Evolutionary conservation across 805 yeast genomes (phyloP).

Genomic region (Helenozyma baotianmanensis): DNA sequence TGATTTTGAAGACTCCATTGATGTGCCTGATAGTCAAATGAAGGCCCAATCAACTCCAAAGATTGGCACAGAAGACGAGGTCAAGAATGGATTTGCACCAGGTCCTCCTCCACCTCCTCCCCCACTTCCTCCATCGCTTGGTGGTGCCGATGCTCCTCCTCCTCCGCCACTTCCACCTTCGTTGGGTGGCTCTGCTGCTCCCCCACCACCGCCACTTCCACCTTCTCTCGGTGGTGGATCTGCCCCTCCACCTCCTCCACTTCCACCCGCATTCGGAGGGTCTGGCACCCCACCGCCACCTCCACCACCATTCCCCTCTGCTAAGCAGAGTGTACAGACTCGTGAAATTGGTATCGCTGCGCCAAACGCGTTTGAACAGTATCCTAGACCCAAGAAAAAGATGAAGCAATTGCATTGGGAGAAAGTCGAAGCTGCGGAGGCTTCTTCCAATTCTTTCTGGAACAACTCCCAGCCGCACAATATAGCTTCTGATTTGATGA

Average conservation of each 20-base stretch:
- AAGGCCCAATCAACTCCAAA: not conserved
- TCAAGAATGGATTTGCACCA: too few species aligned
- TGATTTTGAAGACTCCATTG: conserved; percentile 9
- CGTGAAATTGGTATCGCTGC: conserved; percentile 11
- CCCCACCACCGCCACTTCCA: conserved; percentile 16
- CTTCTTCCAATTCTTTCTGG: conserved; percentile 62
- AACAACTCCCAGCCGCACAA: conserved; percentile 37
- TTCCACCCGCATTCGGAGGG: conserved; percentile 11
- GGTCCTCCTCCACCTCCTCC: too few species aligned
- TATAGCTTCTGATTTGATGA: conserved; percentile 46
- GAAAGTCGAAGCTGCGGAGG: conserved; percentile 45
- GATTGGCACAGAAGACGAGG: conserved; percentile 1
- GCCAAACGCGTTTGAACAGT: conserved; percentile 35
- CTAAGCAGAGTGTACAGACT: conserved; percentile 10
- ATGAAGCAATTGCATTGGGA: conserved; percentile 85
- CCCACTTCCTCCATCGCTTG: conserved; percentile 21
- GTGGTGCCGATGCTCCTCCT: conserved; percentile 19
- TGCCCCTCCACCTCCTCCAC: conserved; percentile 29
- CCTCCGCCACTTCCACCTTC: conserved; percentile 26
- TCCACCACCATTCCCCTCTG: conserved; percentile 24
- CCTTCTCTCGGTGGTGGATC: conserved; percentile 5
- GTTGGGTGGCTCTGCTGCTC: conserved; percentile 1
- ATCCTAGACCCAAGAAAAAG: conserved; percentile 55
- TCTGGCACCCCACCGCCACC: conserved; percentile 14
- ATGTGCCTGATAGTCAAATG: conserved; percentile 1